Evolutionary conservation across 495 filamentous ascomycete species (phyloP), one percentile per base, ranked within the genome.

Genomic region (Xylaria nigripes): DNA sequence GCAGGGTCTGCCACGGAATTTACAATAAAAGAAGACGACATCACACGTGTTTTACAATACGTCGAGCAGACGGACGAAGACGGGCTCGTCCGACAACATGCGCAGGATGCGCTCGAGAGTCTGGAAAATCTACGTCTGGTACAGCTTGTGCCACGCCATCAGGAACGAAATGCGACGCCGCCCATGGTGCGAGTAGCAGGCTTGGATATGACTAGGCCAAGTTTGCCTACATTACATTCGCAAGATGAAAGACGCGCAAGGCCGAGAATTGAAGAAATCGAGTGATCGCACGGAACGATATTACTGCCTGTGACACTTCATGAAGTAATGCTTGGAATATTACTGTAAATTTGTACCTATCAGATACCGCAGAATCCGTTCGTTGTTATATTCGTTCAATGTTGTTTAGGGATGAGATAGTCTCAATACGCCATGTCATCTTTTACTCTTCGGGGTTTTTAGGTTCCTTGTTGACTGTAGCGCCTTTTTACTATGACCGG

Each of bases 21-120:
- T 38, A 50, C 45, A 9, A 55, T 40, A 9, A 44, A 29, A 29
- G 53, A 55, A 55, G 77, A 81, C 12, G 78, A 83, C 55, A 76
- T 91, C 44, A 60, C 81, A 51, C 76, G 79, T 30, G 78, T 84
- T 23, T 61, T 95, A 48, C 67, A 68, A 34, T 89, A 86, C 67
- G 80, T 90, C 18, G 75, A 77, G 48, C 76, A 71, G 44, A 82
- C 79, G 36, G 90, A 94, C 62, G 77, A 71, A 27, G 90, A 95
- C 67, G 79, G 75, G 8, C 71, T 93, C 61, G 87, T 90, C 12
- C 78, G 78, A 54, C 81, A 84, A 45, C 86, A 94, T 73, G 78
- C 86, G 21, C 73, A 72, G 21, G 83, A 80, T 50, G 79, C 92
- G 49, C 66, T 85, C 43, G 87, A 90, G 69, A 86, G 81, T 43